Evolutionary conservation across 2,329 filamentous ascomycete species (phyloP), one percentile per base, ranked within the genome.

Genomic region (Penicillium sp.): DNA sequence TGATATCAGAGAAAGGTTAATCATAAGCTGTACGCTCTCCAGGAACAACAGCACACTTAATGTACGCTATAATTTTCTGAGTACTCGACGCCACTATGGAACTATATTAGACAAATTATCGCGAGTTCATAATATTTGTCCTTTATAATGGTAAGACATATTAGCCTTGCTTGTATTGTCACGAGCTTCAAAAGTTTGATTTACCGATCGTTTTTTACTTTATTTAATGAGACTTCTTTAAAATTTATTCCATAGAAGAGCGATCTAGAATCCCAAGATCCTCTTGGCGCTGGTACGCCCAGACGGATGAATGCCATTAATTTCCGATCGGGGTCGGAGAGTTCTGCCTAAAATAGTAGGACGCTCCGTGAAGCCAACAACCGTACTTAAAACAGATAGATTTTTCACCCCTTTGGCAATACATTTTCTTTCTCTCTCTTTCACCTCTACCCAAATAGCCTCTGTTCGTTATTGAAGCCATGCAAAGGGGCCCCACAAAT

Each of bases 1-100:
- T 6, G 71, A 69, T 22, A 72, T 80, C 47, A 60, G 56, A 26
- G 59, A 56, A 18, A 77, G 77, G 1, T 79, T 79, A 74, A 79
- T 48, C 67, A 71, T 42, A 53, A 73, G 8, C 59, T 74, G 35
- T 73, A 76, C 37, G 67, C 62, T 0, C 62, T 33, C 4, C 29
- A 33, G 29, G 29, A 11, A 33, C 29, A 33, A 14, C 29, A 33
- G 4, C 11, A 11, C 29, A 33, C 29, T 33, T 33, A 33, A 7
- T 33, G 14, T 11, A 33, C 29, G 29, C 4, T 33, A 33, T 11
- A 33, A 7, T 14, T 33, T 33, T 4, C 29, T 7, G 29, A 33
- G 8, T 33, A 33, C 4, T 33, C 29, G 8, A 33, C 29, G 29
- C 8, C 12, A 11, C 29, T 33, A 11, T 33, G 29, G 29, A 33